Evolutionary conservation across 768 basidiomycete genomes (phyloP).

Genomic region (Hemileccinum rubropunctum): DNA sequence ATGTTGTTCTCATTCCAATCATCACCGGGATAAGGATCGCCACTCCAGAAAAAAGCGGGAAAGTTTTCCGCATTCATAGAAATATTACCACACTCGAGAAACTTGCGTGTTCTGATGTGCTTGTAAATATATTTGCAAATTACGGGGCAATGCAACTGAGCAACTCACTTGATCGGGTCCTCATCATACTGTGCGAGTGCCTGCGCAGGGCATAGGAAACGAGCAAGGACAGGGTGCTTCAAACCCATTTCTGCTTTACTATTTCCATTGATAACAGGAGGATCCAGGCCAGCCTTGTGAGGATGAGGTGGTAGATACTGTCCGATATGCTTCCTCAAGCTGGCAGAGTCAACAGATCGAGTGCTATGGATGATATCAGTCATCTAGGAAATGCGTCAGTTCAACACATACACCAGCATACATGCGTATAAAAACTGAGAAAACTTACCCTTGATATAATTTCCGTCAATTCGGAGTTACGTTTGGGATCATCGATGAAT

Average conservation of each 20-base stretch:
- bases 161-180: background rate
- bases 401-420: too few species aligned
- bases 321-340: too few species aligned
- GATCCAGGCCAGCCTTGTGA: too few species aligned
- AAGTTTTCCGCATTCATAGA: background rate
- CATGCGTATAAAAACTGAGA: background rate
- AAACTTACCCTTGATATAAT: background rate
- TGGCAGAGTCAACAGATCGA: too few species aligned
- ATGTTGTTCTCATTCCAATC: background rate
- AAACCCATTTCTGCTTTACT: background rate
- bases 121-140: background rate
- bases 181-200: background rate
- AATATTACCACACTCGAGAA: background rate
- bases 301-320: too few species aligned
- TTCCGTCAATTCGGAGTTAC: background rate
- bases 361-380: too few species aligned
- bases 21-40: conserved; percentile 1
- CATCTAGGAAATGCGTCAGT: too few species aligned
- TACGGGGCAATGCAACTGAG: background rate
- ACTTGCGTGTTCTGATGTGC: background rate
- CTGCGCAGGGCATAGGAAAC: background rate
- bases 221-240: background rate
- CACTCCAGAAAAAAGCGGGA: conserved; percentile 3
- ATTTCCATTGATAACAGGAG: too few species aligned
- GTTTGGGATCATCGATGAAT: background rate